Evolutionary conservation across 179 eudicot species (phyloP), one percentile per base, ranked within the genome.

Genomic region (Gypsophila paniculata): DNA sequence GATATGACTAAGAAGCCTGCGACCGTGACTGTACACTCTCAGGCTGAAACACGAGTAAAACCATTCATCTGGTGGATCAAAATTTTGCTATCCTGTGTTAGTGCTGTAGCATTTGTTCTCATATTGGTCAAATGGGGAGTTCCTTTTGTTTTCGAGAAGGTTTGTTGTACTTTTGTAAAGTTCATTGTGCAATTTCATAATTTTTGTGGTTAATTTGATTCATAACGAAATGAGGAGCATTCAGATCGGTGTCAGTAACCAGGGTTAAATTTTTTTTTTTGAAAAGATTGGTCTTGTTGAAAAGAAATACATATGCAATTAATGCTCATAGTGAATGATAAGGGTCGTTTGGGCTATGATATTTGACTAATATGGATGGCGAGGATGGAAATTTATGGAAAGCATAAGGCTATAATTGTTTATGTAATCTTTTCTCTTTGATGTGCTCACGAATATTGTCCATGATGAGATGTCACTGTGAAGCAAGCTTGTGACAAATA

Each of bases 101-200:
- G 82, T 68, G 60, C 79, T 66, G 54, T 83, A 21, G 42, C 86
- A 53, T 18, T 77, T 72, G 61, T 80, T 34, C 79, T 91, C 18
- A 19, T 86, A 65, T 80, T 84, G 17, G 9, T 89, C 18, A 90
- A 91, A 74, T 93, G 97, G 96, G 96, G 95, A 75, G 85, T 86
- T 32, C 98, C 98, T 26, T 87, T 93, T 79, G 68, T 85, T 67
- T 86, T 91, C 75, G 86, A 91, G 73, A 89, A 93, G 96, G 98
- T 93, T 85, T 36, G 65, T 22, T 61, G 23, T 65, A 22, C 48
- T 49, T 11, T 71, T 26, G 15, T 21, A 58, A 19, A 67, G 58
- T 29, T 15, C 44, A 23, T 38, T 63, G 3, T 23, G 38, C 53
- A 26, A 6, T 61, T 14, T 26, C 12, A 38, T 19, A 38, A 14